These are phyloP conservation scores for Biscogniauxia mediterranea DNA, from an alignment of 2,329 filamentous ascomycete genomes.

Conservation along the genomic window DNA sequence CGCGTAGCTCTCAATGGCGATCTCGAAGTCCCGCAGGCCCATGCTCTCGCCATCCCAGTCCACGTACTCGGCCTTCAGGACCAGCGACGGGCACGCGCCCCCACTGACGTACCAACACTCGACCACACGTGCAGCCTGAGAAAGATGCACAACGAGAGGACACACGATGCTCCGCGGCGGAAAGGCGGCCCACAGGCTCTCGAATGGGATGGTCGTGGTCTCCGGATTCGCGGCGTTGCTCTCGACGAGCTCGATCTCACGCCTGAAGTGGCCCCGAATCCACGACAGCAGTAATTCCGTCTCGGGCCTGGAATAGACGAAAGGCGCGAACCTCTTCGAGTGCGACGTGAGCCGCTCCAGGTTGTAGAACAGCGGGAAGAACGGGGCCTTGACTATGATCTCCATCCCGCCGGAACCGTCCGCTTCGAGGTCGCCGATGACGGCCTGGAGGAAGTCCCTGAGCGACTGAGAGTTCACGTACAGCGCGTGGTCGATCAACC, in stretches of 20 bases:
- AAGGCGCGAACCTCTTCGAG: constrained; percentile 26
- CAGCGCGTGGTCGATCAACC: constrained; percentile 20
- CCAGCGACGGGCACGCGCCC: constrained; percentile 22
- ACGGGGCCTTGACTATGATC: constrained; percentile 20
- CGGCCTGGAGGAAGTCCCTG: constrained; percentile 26
- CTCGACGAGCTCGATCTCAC: constrained; percentile 27
- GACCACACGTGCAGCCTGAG: constrained; percentile 31
- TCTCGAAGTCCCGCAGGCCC: constrained; percentile 23
- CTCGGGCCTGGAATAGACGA: constrained; percentile 26
- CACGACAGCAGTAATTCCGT: constrained; percentile 29
- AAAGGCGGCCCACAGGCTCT: constrained; percentile 33
- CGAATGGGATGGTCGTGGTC: constrained; percentile 26
- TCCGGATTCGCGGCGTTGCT: constrained; percentile 21
- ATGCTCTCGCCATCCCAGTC: constrained; percentile 38
- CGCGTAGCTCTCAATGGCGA: constrained; percentile 30
- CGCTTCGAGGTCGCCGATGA: constrained; percentile 27
- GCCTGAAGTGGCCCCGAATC: constrained; percentile 32
- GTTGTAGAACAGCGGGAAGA: constrained; percentile 30
- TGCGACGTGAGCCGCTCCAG: constrained; percentile 26
- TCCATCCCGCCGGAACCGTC: constrained; percentile 24
- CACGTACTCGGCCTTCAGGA: constrained; percentile 27
- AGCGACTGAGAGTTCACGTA: constrained; percentile 32
- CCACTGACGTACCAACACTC: constrained; percentile 28
- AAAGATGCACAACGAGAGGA: constrained; percentile 22
- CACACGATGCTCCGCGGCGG: constrained; percentile 28